Percentiles rank a stretch among this genome's conserved stretches.
Conservation (phyloP, 805 yeast genomes). For the Cyberlindnera mississippiensis region DNA sequence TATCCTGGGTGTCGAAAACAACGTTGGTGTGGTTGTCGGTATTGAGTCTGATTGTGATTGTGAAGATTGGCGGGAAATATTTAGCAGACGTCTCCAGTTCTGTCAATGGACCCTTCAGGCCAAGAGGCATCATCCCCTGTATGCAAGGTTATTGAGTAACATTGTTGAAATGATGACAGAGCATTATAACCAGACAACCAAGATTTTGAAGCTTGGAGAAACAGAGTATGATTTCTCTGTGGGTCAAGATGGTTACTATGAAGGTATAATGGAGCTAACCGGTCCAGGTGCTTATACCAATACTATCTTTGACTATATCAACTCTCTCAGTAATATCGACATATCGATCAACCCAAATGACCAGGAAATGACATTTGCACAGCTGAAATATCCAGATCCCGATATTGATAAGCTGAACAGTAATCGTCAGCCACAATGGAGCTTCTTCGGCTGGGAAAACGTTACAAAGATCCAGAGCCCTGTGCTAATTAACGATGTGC, state of each 20-base stretch:
- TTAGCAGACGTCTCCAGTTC: conserved; percentile 52
- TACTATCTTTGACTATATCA: conserved; percentile 21
- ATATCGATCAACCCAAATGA: conserved; percentile 12
- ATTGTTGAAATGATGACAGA: conserved; percentile 49
- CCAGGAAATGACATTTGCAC: conserved; percentile 6
- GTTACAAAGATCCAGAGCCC: conserved; percentile 19
- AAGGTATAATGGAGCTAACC: conserved; percentile 54
- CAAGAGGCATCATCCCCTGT: conserved; percentile 57
- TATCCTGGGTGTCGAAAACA: conserved; percentile 20
- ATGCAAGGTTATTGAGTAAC: conserved; percentile 48
- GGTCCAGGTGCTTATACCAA: conserved; percentile 53
- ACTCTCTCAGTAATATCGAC: conserved; percentile 7
- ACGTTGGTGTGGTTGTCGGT: conserved; percentile 51
- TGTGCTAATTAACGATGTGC: conserved; percentile 16
- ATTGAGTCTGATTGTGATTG: conserved; percentile 52
- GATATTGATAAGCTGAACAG: conserved; percentile 9
- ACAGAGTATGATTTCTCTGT: conserved; percentile 32
- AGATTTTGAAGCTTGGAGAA: conserved; percentile 25
- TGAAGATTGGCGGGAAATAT: conserved; percentile 49
- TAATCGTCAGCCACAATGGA: conserved; percentile 7
- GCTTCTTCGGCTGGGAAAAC: conserved; percentile 23
- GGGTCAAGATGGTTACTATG: conserved; percentile 55
- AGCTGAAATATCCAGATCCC: conserved; percentile 8
- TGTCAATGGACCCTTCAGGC: conserved; percentile 62
- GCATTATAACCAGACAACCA: conserved; percentile 30